phyloP scores from a whole-genome alignment of 2,329 filamentous ascomycete genomes.

The Gnomoniopsis sp. region DNA sequence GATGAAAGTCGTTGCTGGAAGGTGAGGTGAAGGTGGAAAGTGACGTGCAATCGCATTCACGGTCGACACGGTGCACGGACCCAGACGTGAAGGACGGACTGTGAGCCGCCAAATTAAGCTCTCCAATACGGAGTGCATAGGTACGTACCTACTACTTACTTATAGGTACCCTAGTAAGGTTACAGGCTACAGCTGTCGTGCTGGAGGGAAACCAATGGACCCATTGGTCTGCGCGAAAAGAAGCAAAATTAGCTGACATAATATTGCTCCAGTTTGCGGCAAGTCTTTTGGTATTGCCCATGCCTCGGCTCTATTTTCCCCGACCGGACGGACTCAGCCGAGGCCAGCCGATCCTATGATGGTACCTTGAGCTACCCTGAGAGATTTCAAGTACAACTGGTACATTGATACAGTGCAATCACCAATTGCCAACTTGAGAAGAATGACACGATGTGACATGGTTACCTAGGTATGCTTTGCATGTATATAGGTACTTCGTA shows the following conservation, averaged over 20 bases:
- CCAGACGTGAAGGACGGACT: too few species aligned
- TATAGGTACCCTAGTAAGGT: too few species aligned
- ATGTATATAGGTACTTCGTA: background rate
- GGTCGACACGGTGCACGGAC: background rate
- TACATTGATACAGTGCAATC: too few species aligned
- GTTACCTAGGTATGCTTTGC: background rate
- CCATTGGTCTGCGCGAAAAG: background rate
- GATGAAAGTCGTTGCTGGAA: background rate
- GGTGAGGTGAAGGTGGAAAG: background rate
- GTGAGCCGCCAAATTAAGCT: too few species aligned
- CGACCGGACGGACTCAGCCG: background rate
- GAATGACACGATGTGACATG: background rate
- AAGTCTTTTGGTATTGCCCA: too few species aligned
- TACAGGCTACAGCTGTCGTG: too few species aligned
- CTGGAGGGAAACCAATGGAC: too few species aligned
- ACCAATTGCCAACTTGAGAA: too few species aligned
- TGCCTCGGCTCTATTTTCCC: conserved; percentile 2
- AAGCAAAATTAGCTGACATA: background rate
- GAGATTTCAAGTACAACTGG: too few species aligned
- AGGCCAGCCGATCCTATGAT: background rate
- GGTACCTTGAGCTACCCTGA: background rate
- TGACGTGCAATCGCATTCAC: background rate
- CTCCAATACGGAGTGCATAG: too few species aligned
- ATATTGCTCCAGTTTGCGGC: too few species aligned
- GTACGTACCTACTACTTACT: too few species aligned